Conservation (phyloP, 2,329 filamentous ascomycete genomes). For the Aspergillus tubingensis region DNA sequence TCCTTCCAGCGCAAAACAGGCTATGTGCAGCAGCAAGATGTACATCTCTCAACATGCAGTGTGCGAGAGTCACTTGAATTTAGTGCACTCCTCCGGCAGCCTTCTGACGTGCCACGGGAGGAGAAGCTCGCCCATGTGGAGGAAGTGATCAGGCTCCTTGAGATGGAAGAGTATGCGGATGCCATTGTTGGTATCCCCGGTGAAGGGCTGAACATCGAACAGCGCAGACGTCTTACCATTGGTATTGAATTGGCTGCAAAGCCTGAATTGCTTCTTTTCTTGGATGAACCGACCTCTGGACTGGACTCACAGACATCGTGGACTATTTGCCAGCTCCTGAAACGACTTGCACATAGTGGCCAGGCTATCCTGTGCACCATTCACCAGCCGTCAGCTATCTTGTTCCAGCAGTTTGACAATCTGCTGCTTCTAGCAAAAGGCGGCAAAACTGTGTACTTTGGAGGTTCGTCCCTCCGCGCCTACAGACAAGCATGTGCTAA, state of each 20-base stretch:
- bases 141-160: conserved; percentile 81
- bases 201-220: conserved; percentile 66
- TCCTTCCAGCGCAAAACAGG: conserved; percentile 32
- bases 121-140: conserved; percentile 85
- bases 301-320: conserved; percentile 88
- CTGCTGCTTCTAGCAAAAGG: conserved; percentile 63
- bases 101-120: conserved; percentile 63
- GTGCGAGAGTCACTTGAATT: conserved; percentile 84
- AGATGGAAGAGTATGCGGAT: conserved; percentile 85
- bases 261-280: conserved; percentile 79
- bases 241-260: conserved; percentile 92
- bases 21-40: conserved; percentile 67
- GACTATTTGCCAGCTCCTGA: conserved; percentile 79
- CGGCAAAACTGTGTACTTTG: conserved; percentile 67
- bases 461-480: conserved; percentile 25
- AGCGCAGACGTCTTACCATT: conserved; percentile 75
- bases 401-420: conserved; percentile 78
- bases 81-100: conserved; percentile 78
- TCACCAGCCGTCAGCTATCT: conserved; percentile 85
- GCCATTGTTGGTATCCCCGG: conserved; percentile 84
- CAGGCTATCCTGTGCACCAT: conserved; percentile 91
- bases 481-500: no score
- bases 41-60: conserved; percentile 76
- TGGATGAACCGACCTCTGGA: conserved; percentile 90
- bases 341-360: conserved; percentile 81